Evolutionary conservation across 2,329 filamentous ascomycete species (phyloP).

Genomic region (Aureobasidium sp.): DNA sequence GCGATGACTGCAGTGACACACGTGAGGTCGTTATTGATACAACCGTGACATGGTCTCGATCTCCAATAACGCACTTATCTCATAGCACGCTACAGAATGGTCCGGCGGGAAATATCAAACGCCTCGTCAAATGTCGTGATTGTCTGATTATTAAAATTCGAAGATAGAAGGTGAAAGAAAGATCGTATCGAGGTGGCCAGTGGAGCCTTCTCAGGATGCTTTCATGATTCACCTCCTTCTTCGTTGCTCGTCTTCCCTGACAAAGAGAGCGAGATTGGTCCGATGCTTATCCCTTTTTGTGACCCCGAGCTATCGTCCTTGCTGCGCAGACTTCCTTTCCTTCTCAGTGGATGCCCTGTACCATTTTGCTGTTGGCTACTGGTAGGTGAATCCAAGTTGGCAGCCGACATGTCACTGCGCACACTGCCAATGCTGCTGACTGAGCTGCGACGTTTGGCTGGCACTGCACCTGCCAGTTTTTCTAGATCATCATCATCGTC

Average conservation of each 20-base stretch:
- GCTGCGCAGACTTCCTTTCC: constrained; percentile 38
- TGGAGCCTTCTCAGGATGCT: background rate
- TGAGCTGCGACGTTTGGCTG: constrained; percentile 38
- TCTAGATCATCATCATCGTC: constrained; percentile 90
- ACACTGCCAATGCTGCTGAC: constrained; percentile 23
- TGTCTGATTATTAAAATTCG: constrained; percentile 3
- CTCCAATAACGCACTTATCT: background rate
- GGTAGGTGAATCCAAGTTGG: constrained; percentile 18
- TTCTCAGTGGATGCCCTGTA: constrained; percentile 29
- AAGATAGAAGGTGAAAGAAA: background rate
- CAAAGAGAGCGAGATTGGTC: constrained; percentile 7
- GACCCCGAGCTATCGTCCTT: constrained; percentile 30
- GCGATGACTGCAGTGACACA: background rate
- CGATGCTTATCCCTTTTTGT: constrained; percentile 30
- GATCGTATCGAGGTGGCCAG: background rate
- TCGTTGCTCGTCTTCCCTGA: constrained; percentile 2
- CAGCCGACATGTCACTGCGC: constrained; percentile 18
- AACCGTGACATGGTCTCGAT: background rate
- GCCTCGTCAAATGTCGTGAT: constrained; percentile 15
- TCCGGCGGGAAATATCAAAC: background rate
- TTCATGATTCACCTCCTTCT: constrained; percentile 1
- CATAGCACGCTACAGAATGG: too few species aligned
- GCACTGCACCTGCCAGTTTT: constrained; percentile 56
- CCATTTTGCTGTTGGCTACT: constrained; percentile 16
- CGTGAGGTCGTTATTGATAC: background rate